A percentile compares a stretch with the other conserved stretches of the same genome.
phyloP scores from a whole-genome alignment of 345 rosid species.

The Acer yangbiense region DNA sequence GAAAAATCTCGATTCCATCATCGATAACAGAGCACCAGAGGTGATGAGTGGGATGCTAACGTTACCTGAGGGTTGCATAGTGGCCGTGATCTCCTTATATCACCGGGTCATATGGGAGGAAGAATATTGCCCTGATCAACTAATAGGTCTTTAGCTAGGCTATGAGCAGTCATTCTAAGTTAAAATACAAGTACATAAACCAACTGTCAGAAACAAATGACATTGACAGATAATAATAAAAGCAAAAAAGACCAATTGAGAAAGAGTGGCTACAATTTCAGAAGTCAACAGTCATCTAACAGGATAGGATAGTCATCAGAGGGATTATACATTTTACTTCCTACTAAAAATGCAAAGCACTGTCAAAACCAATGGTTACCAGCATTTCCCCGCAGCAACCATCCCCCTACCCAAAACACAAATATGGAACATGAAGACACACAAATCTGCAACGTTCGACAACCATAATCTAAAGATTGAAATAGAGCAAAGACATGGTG shows the following conservation, averaged over 20 bases:
- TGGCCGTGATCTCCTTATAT: too few species aligned
- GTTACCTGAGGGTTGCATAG: too few species aligned
- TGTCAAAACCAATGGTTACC: not conserved
- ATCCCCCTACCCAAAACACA: not conserved
- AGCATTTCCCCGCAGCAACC: not conserved
- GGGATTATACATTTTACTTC: not conserved
- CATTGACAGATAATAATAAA: not conserved
- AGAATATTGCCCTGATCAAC: not conserved
- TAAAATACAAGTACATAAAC: not conserved
- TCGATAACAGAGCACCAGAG: too few species aligned
- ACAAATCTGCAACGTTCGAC: slow-evolving; percentile 7
- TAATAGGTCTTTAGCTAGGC: not conserved
- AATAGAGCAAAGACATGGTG: too few species aligned
- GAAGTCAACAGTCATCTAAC: not conserved
- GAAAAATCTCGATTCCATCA: too few species aligned
- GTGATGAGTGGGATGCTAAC: too few species aligned
- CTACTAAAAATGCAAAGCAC: not conserved
- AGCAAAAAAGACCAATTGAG: not conserved
- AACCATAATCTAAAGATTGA: not conserved
- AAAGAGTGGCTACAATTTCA: not conserved
- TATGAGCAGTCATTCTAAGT: not conserved
- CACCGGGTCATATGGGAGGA: not conserved
- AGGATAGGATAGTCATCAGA: not conserved
- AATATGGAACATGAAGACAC: not conserved
- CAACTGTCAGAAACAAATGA: not conserved